Evolutionary conservation across 2,329 filamentous ascomycete species (phyloP).

Genomic region (Whalleya microplaca): DNA sequence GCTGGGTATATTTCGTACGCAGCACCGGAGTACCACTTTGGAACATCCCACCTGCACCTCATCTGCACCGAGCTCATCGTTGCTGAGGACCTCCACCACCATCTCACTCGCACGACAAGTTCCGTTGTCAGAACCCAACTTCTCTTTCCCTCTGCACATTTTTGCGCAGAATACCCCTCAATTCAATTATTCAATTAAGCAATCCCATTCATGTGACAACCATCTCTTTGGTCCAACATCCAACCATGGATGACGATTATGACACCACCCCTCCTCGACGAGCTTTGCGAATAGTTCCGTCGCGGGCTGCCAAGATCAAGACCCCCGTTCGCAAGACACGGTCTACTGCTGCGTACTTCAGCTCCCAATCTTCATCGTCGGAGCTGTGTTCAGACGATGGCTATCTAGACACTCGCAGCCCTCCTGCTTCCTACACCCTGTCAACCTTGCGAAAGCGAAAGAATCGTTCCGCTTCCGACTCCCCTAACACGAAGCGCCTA

Average conservation of each 20-base stretch:
- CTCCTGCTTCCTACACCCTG: constrained; percentile 2
- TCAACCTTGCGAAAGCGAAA: constrained; percentile 19
- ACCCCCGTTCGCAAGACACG: constrained; percentile 30
- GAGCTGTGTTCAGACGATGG: constrained; percentile 13
- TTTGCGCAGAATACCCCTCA: background rate
- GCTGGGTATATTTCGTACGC: too few relatives aligned
- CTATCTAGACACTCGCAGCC: background rate
- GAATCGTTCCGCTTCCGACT: constrained; percentile 3
- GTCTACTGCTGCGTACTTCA: constrained; percentile 31
- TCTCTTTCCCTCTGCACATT: background rate
- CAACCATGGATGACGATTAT: constrained; percentile 27
- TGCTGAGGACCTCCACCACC: background rate
- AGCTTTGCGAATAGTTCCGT: constrained; percentile 32
- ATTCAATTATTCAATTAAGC: background rate
- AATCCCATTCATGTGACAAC: background rate
- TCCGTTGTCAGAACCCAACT: background rate
- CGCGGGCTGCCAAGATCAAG: constrained; percentile 36
- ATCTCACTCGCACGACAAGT: background rate
- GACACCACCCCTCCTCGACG: constrained; percentile 21
- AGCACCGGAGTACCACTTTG: background rate
- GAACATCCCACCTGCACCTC: background rate
- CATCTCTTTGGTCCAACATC: background rate
- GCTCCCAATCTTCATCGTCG: constrained; percentile 12
- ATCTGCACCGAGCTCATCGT: background rate
- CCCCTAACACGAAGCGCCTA: constrained; percentile 3